Evolutionary conservation across 129 eudicot species (phyloP).

Genomic region (Helianthus tuberosus): DNA sequence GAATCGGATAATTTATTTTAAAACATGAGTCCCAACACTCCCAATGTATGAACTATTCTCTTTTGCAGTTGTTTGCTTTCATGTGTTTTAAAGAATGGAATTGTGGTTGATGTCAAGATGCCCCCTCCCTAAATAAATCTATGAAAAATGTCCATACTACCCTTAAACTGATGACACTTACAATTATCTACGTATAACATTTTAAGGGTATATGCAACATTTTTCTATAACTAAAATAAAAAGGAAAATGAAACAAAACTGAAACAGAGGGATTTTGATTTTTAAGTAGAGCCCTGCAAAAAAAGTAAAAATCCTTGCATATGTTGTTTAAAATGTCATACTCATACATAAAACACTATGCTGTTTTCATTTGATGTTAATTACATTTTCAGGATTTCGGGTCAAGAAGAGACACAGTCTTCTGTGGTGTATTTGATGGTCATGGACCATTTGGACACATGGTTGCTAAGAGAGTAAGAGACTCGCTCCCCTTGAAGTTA

Average conservation of each 20-base stretch:
- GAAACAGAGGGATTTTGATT: neutral
- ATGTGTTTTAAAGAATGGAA: neutral
- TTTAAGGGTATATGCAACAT: neutral
- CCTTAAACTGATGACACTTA: neutral
- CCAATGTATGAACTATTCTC: neutral
- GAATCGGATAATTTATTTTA: neutral
- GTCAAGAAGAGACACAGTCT: conserved; percentile 75
- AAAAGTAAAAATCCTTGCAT: too few species aligned
- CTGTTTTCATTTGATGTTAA: neutral
- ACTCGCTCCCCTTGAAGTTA: conserved; percentile 79
- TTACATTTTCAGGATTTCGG: conserved; percentile 67
- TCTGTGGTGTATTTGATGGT: conserved; percentile 96
- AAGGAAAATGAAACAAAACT: neutral
- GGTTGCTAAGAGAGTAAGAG: conserved; percentile 92
- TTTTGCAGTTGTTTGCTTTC: too few species aligned
- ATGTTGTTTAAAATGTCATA: too few species aligned
- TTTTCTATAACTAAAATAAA: neutral
- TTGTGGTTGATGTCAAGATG: neutral
- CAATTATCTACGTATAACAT: neutral
- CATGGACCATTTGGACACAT: conserved; percentile 90
- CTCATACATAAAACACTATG: neutral
- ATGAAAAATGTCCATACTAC: neutral
- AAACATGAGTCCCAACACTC: neutral
- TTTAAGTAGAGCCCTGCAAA: too few species aligned
- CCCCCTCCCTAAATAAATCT: neutral